These are phyloP conservation scores for Coemansia sp. DNA, from an alignment of 192 early-diverging fungal species.

Conservation along the genomic window DNA sequence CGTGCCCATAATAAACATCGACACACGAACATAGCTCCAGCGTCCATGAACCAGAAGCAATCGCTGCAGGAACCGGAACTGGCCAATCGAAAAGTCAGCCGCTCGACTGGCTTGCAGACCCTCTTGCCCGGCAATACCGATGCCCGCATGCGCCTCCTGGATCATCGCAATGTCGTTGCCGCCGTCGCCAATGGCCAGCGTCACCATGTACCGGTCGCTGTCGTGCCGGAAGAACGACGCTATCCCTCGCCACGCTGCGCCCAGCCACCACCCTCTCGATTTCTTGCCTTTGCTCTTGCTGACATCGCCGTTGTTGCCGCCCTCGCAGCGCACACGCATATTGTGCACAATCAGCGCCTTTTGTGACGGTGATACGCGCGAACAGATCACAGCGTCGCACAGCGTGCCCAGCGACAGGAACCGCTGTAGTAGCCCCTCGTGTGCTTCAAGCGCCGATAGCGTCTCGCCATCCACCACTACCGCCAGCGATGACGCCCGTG, in stretches of 20 bases:
- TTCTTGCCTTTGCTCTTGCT: neutral
- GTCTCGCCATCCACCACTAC: conserved; percentile 95
- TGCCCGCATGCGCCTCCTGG: conserved; percentile 87
- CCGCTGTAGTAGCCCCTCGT: conserved; percentile 56
- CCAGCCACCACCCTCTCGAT: neutral
- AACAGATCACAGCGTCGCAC: conserved; percentile 84
- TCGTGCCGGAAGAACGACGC: conserved; percentile 28
- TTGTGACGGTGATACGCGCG: conserved; percentile 85
- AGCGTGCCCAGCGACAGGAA: conserved; percentile 75
- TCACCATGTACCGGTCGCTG: conserved; percentile 55
- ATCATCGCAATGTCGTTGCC: conserved; percentile 98
- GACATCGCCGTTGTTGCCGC: conserved; percentile 1
- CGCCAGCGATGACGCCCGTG: conserved; percentile 47
- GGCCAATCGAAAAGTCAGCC: conserved; percentile 87
- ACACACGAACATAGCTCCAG: conserved; percentile 83
- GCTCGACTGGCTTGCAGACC: conserved; percentile 84
- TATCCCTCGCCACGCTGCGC: neutral
- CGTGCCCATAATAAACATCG: conserved; percentile 78
- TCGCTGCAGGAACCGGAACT: conserved; percentile 80
- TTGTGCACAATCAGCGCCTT: conserved; percentile 84
- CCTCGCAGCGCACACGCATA: conserved; percentile 58
- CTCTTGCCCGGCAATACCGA: conserved; percentile 88
- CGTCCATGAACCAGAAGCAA: conserved; percentile 85
- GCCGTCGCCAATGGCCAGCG: conserved; percentile 87
- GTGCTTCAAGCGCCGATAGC: conserved; percentile 58